These are phyloP conservation scores for Samsoniella hepiali DNA, from an alignment of 2,329 filamentous ascomycete genomes.

Conservation along the genomic window DNA sequence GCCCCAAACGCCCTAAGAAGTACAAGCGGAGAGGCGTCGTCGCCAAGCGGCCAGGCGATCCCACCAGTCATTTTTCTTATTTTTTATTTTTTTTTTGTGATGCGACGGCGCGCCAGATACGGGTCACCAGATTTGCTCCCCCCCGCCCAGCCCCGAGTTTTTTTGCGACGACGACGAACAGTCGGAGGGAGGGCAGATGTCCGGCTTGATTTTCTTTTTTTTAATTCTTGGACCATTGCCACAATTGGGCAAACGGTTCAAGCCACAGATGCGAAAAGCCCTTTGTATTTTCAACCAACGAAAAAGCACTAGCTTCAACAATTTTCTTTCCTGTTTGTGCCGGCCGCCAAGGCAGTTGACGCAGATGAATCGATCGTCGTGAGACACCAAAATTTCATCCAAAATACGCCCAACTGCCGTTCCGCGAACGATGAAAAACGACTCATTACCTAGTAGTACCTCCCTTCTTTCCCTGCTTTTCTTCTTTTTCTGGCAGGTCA, in stretches of 20 bases:
- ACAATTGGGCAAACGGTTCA: too few species aligned
- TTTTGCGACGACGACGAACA: background rate
- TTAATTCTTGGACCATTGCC: too few species aligned
- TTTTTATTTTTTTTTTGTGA: slow-evolving; percentile 1
- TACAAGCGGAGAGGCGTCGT: background rate
- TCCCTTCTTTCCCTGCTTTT: background rate
- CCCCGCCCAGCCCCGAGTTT: background rate
- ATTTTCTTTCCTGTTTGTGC: background rate
- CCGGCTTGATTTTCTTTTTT: too few species aligned
- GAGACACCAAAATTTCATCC: background rate
- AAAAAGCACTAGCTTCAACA: too few species aligned
- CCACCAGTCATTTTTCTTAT: background rate
- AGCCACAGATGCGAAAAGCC: too few species aligned
- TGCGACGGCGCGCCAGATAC: slow-evolving; percentile 16
- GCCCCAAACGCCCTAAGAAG: background rate
- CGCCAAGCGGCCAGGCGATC: slow-evolving; percentile 5
- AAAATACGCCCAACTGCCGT: background rate
- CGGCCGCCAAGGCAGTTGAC: background rate
- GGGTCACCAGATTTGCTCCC: slow-evolving; percentile 3
- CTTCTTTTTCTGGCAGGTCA: slow-evolving; percentile 1
- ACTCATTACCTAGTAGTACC: background rate
- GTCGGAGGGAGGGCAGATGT: too few species aligned
- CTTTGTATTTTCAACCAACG: too few species aligned
- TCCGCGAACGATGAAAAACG: too few species aligned
- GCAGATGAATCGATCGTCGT: background rate